Evolutionary conservation across 805 yeast genomes (phyloP), one percentile per base, ranked within the genome.

Genomic region (Wickerhamiella qilinensis): DNA sequence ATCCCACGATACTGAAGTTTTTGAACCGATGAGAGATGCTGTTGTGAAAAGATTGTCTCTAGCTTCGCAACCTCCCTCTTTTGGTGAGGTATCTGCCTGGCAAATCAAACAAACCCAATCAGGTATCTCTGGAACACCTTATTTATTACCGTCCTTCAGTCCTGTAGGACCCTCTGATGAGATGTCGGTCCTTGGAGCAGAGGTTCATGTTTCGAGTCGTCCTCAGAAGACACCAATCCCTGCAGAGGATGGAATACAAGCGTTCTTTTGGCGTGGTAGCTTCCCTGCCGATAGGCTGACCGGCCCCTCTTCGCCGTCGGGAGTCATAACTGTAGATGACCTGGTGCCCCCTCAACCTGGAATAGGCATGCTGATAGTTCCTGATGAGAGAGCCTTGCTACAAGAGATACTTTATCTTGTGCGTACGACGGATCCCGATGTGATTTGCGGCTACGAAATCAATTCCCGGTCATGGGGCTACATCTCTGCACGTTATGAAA

Each of bases 401-500:
- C 59, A 65, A 7, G 65, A 65, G 4, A 58, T 88, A 7, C 58
- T 75, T 0, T 63, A 67, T 1, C 45, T 78, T 14, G 75, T 82
- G 0, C 67, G 73, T 16, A 47, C 62, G 2, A 64, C 73, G 37
- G 97, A 91, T 52, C 96, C 97, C 0, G 98, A 91, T 54, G 72
- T 91, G 22, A 51, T 91, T 4, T 67, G 82, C 0, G 97, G 96
- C 0, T 91, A 69, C 54, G 98, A 91, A 50, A 67, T 83, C 4
- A 80, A 83, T 45, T 60, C 75, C 1, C 49, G 69, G 0, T 82
- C 96, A 0, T 88, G 97, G 97, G 97, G 98, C 0, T 91, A 81
- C 50, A 38, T 86, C 0, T 65, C 81, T 20, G 91, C 81, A 38
- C 55, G 98, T 20, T 53, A 52, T 34, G 17, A 27, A 3, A 12